Evolutionary conservation across 108 stramenopile genomes (phyloP).

Genomic region (Stephanodiscus triporus): DNA sequence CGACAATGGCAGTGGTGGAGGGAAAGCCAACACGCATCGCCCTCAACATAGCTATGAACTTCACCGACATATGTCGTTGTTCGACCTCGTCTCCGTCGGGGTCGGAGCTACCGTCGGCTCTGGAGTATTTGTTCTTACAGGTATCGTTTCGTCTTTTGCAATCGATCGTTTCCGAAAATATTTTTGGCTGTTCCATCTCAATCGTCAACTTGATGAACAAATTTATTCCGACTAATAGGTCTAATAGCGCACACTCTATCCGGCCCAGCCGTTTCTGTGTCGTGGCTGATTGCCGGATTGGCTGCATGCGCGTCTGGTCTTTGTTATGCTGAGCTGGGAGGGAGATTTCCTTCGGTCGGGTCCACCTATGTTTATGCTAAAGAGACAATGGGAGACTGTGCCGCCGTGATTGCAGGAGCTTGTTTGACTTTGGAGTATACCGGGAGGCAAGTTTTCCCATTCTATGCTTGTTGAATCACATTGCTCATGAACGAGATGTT

Average conservation of each 20-base stretch:
- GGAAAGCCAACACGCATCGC: not conserved
- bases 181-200: not conserved
- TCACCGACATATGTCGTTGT: conserved; percentile 48
- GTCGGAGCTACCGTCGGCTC: conserved; percentile 50
- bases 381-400: conserved; percentile 59
- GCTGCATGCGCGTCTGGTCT: conserved; percentile 58
- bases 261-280: conserved; percentile 61
- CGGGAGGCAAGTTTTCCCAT: conserved; percentile 5
- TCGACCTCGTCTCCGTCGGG: conserved; percentile 62
- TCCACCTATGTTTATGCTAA: conserved; percentile 51
- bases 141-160: not conserved
- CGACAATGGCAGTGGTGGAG: not conserved
- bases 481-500: conserved; percentile 8
- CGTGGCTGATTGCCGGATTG: conserved; percentile 63
- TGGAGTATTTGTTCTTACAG: conserved; percentile 58
- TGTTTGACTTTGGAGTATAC: conserved; percentile 68
- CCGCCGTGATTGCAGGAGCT: conserved; percentile 63
- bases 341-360: conserved; percentile 52
- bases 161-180: not conserved
- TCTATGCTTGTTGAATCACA: not conserved
- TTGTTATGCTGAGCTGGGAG: conserved; percentile 75
- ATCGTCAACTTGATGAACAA: not conserved
- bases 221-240: conserved; percentile 28
- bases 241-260: conserved; percentile 56
- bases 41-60: conserved; percentile 11